These are phyloP conservation scores for Serpula lacrymans DNA, from an alignment of 768 basidiomycete species.

Conservation along the genomic window DNA sequence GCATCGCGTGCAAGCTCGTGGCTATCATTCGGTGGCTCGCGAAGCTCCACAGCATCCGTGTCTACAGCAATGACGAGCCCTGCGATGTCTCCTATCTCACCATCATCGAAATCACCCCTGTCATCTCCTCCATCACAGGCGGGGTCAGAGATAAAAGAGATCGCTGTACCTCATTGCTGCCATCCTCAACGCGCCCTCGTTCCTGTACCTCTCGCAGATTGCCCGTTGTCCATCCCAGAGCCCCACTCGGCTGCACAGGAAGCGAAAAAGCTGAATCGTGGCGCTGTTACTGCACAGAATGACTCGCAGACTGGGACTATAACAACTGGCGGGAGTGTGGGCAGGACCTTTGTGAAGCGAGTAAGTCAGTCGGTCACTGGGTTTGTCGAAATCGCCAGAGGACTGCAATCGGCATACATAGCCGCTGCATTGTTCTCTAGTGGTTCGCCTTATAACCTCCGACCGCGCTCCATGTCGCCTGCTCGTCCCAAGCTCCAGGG, in stretches of 20 bases:
- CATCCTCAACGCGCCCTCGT: constrained; percentile 32
- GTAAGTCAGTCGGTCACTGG: constrained; percentile 36
- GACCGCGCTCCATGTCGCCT: constrained; percentile 9
- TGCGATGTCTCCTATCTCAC: constrained; percentile 32
- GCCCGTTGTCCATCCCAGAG: constrained; percentile 28
- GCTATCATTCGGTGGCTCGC: constrained; percentile 41
- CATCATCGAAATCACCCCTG: constrained; percentile 24
- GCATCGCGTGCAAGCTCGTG: constrained; percentile 38
- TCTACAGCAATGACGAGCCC: constrained; percentile 26
- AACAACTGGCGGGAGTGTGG: constrained; percentile 6
- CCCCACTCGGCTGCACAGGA: neutral
- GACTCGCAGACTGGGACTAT: constrained; percentile 3
- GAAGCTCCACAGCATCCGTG: constrained; percentile 31
- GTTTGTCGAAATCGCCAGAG: constrained; percentile 50
- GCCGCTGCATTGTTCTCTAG: constrained; percentile 49
- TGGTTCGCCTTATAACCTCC: constrained; percentile 12
- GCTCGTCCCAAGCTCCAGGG: constrained; percentile 14
- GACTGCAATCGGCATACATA: constrained; percentile 58
- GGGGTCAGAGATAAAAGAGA: constrained; percentile 17
- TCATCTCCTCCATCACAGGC: constrained; percentile 26
- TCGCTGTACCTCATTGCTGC: constrained; percentile 32
- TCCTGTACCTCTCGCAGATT: constrained; percentile 34
- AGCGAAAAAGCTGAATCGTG: constrained; percentile 18
- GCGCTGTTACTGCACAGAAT: constrained; percentile 30
- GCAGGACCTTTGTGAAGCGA: constrained; percentile 17